Percentiles rank a stretch among this genome's conserved stretches.
These are phyloP conservation scores for Fraxinus sp. DNA, from an alignment of 305 asterid genomes.

Conservation along the genomic window DNA sequence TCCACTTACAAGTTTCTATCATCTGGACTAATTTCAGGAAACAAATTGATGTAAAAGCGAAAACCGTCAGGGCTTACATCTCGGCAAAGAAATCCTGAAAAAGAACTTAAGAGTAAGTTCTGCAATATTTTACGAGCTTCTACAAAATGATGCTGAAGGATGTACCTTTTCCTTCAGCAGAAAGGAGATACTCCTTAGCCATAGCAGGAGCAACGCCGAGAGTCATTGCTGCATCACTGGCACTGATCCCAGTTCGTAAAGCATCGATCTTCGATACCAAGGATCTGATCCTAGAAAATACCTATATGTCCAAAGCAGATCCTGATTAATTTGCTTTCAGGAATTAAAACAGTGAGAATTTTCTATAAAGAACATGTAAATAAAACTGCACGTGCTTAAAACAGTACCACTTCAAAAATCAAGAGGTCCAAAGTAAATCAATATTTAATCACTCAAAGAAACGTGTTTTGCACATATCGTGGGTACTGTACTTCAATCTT, in stretches of 20 bases:
- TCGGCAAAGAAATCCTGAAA: constrained; percentile 87
- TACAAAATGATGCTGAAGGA: constrained; percentile 5
- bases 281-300: constrained; percentile 66
- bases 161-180: constrained; percentile 90
- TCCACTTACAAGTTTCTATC: constrained; percentile 62
- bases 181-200: constrained; percentile 94
- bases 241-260: constrained; percentile 62
- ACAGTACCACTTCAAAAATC: neutral
- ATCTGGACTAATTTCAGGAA: constrained; percentile 59
- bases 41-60: constrained; percentile 71
- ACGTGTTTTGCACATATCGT: neutral
- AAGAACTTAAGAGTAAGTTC: constrained; percentile 23
- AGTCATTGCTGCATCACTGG: constrained; percentile 92
- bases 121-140: constrained; percentile 7
- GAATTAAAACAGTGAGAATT: neutral
- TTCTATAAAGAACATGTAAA: neutral
- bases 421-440: neutral
- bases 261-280: constrained; percentile 67
- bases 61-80: constrained; percentile 96
- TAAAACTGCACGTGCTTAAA: neutral
- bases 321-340: constrained; percentile 1
- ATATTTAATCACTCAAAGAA: neutral
- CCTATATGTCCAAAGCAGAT: constrained; percentile 33
- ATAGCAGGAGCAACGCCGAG: constrained; percentile 96
- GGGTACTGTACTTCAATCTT: neutral